Base-by-base conservation (phyloP, 257 asterid species). In the Galeopsis tetrahit region DNA sequence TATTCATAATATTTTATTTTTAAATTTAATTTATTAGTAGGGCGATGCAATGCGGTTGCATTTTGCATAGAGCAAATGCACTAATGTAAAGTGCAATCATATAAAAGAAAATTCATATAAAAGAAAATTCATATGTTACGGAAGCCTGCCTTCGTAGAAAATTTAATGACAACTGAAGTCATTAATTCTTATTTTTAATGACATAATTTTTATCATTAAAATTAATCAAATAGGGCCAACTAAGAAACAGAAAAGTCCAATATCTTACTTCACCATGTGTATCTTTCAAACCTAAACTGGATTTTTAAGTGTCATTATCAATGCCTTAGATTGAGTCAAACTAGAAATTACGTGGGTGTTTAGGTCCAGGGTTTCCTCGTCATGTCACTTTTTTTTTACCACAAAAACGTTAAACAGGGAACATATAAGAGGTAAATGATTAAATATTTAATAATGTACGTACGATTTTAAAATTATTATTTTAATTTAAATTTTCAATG, bases 231-330 rank as follows among this genome's bases (percentile, higher is more conserved):
- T 66, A 15, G 56, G 38, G 1, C 10, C n/a, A 34, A 51, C 49
- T 40, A 2, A 57, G 17, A 28, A 48, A 58, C 46, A 14, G 15
- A 64, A 78, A 75, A 79, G 78, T 71, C 80, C 36, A 71, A 71
- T 7, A 52, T 71, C 81, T 80, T 80, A 75, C 75, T 66, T 80
- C 84, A 80, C 55, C 73, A 72, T 61, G 13, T 40, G 66, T 65
- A 39, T 71, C 75, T 70, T 75, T 80, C 83, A 66, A 80, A 80
- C 83, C 83, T 75, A 80, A 67, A 75, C 68, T 66, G 40, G 55
- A 66, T 75, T 71, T 66, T 70, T 2, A 51, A 77, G 68, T 69
- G 66, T 73, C 77, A 52, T 52, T 15, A 53, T 77, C 82, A 66
- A 59, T 13, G 34, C 56, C 21, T 52, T 35, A 46, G 35, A 44